Percentiles rank a stretch among this genome's conserved stretches.
These are phyloP conservation scores for Thalia dealbata DNA, from an alignment of 176 grass and related monocot species.

Conservation along the genomic window DNA sequence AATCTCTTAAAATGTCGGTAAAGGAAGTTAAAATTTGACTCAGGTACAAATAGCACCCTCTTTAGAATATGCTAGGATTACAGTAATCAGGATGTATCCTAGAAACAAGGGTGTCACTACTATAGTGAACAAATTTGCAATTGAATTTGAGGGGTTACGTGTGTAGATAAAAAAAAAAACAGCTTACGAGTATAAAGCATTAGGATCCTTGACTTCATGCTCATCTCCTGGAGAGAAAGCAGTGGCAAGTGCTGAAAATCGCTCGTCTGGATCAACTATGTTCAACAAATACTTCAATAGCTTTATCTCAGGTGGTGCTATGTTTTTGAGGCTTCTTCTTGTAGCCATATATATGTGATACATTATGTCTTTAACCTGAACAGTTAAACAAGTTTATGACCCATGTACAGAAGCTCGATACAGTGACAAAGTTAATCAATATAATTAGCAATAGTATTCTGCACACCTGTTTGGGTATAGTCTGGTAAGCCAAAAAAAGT, in stretches of 20 bases:
- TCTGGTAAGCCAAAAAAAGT: background rate
- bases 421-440: background rate
- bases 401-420: background rate
- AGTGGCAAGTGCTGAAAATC: constrained; percentile 55
- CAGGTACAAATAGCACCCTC: too few relatives aligned
- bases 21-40: too few relatives aligned
- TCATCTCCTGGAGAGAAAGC: constrained; percentile 72
- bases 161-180: background rate
- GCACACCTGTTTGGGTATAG: background rate
- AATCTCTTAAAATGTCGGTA: too few relatives aligned
- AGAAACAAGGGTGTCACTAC: background rate
- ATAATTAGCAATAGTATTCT: background rate
- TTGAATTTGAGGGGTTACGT: background rate
- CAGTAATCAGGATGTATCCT: background rate
- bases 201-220: constrained; percentile 42
- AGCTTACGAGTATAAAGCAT: constrained; percentile 78
- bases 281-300: constrained; percentile 91
- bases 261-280: constrained; percentile 78
- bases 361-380: constrained; percentile 88
- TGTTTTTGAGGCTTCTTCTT: constrained; percentile 69
- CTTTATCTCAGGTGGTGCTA: constrained; percentile 76
- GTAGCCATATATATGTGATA: constrained; percentile 62
- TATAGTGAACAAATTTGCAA: background rate
- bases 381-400: constrained; percentile 1
- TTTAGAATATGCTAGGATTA: too few relatives aligned